Percentiles rank a stretch among this genome's conserved stretches.
These are phyloP conservation scores for Colletotrichum gloeosporioides DNA, from an alignment of 2,329 filamentous ascomycete genomes.

Conservation along the genomic window DNA sequence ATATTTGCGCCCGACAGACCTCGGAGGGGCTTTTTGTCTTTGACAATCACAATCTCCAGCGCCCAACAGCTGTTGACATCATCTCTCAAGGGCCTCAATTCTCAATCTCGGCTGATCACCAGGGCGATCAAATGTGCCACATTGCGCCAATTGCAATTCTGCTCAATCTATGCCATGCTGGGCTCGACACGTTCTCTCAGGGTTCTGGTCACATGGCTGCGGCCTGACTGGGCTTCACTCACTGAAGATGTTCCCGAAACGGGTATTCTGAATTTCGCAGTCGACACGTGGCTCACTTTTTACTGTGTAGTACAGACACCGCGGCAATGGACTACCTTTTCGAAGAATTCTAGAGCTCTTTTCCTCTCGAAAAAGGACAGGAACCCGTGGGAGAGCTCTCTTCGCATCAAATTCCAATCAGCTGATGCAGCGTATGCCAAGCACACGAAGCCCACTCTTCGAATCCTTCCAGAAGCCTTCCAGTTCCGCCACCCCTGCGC, in stretches of 20 bases:
- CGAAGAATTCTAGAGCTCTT: background rate
- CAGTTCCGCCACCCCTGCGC: constrained; percentile 15
- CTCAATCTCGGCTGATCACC: background rate
- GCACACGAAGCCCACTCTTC: background rate
- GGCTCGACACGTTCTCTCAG: background rate
- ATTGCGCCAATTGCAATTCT: background rate
- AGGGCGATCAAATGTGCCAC: background rate
- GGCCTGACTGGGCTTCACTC: background rate
- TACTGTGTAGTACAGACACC: background rate
- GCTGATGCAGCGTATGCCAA: background rate
- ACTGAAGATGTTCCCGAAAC: background rate
- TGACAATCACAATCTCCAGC: background rate
- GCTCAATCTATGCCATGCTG: background rate
- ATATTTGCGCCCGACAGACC: constrained; percentile 9
- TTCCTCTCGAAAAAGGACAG: background rate
- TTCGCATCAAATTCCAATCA: background rate
- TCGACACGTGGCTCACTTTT: background rate
- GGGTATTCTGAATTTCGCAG: background rate
- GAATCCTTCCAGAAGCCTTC: constrained; percentile 19
- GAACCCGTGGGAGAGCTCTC: background rate
- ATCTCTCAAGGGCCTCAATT: background rate
- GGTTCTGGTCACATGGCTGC: background rate
- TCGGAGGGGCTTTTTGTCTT: background rate
- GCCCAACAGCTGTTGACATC: background rate
- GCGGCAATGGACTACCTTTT: background rate